phyloP scores from a whole-genome alignment of 768 basidiomycete genomes.

The Rhodosporidiobolus odoratus region DNA sequence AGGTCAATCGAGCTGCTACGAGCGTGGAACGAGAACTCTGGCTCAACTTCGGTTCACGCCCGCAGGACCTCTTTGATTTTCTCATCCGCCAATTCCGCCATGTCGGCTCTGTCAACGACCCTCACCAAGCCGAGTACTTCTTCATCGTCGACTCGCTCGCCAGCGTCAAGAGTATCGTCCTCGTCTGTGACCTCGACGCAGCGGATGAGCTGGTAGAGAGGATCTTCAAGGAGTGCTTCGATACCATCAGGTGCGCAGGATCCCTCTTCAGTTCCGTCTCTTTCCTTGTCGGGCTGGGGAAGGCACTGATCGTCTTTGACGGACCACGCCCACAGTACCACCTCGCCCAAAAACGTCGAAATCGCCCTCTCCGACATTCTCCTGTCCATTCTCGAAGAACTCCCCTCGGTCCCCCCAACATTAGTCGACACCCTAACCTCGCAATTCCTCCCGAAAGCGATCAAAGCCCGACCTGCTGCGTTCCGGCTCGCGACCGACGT shows the following conservation, averaged over 20 bases:
- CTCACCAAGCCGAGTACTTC: conserved; percentile 78
- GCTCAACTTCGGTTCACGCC: not conserved
- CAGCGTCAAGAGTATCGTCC: conserved; percentile 87
- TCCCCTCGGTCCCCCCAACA: conserved; percentile 64
- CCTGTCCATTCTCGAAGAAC: conserved; percentile 81
- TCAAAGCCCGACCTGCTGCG: conserved; percentile 47
- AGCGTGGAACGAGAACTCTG: not conserved
- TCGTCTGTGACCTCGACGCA: conserved; percentile 84
- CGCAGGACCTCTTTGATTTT: conserved; percentile 90
- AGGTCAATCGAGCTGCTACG: too few species aligned
- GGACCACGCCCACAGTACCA: conserved; percentile 50
- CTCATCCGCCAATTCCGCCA: conserved; percentile 73
- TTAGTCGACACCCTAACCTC: conserved; percentile 75
- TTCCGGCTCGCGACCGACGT: conserved; percentile 78
- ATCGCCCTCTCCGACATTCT: conserved; percentile 84
- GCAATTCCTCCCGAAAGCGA: conserved; percentile 66
- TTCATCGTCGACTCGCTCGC: conserved; percentile 90
- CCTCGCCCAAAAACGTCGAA: conserved; percentile 73
- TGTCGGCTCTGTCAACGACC: conserved; percentile 53
- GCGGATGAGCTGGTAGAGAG: conserved; percentile 72
- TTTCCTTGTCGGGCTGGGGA: not conserved
- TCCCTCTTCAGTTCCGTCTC: not conserved
- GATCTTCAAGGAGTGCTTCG: conserved; percentile 77
- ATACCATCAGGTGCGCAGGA: conserved; percentile 57
- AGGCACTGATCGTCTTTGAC: not conserved